Base-by-base conservation (phyloP, 805 yeast genomes). In the Candida yuanshanica region DNA sequence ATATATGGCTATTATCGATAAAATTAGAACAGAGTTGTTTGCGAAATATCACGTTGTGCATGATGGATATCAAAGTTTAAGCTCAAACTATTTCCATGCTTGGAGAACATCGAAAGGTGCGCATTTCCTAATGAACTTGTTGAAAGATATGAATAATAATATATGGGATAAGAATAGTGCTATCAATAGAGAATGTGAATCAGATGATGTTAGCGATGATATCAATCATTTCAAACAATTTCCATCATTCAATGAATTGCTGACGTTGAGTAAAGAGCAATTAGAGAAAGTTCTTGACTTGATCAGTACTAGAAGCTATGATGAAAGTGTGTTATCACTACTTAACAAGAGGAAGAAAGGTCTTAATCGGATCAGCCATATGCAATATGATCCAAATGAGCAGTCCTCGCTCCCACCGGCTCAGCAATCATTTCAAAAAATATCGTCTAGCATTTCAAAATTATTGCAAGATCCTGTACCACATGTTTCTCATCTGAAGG, bases 51-150 rank as follows among this genome's bases (percentile, higher is more conserved):
- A 58, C 33, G 46, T 48, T 20, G 54, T 64, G 23, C 48, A 63
- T 5, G 56, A 60, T 21, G 62, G 69, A 12, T 56, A 66, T 38
- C 63, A 71, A 16, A 57, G 65, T 25, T 58, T 81, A 42, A 72
- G 81, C 35, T 66, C 69, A n/a, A 61, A 72, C 33, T 77, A 78
- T 51, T 81, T 77, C 51, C 77, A 76, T 53, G 79, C 84, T 1
- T 81, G 87, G 87, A 69, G 80, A 56, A 62, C 77, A 31, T 63
- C 71, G 18, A 79, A 77, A 46, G 74, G 76, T 1, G 75, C 74
- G 38, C 57, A 57, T 6, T 69, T 64, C 35, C 50, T 78, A 17
- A 47, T 70, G 11, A 62, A 59, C 20, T 39, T 71, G 5, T 42
- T 75, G 10, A 56, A 46, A 0, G 56, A 62, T 16, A 49, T 59